Evolutionary conservation across 306 rosid genomes (phyloP).

Genomic region (Quercus mongolica): DNA sequence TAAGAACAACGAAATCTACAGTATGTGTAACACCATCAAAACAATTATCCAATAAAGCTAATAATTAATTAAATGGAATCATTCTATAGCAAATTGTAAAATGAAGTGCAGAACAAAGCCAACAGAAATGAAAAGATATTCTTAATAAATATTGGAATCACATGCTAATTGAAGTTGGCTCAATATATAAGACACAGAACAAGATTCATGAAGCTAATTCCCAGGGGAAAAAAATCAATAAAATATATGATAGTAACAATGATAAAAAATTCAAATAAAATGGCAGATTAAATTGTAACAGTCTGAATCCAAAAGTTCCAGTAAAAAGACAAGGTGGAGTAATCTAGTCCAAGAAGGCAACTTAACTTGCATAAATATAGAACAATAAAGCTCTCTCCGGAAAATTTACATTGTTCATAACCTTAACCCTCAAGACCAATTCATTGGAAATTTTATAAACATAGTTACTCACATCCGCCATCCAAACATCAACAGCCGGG

Average conservation of each 20-base stretch:
- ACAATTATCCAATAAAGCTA: neutral
- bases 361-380: too few species aligned
- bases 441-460: neutral
- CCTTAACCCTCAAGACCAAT: neutral
- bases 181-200: neutral
- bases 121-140: too few species aligned
- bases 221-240: neutral
- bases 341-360: too few species aligned
- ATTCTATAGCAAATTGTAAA: neutral
- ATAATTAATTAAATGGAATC: neutral
- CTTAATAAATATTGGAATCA: too few species aligned
- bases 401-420: too few species aligned
- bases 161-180: too few species aligned
- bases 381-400: too few species aligned
- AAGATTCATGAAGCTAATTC: neutral
- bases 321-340: too few species aligned
- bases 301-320: too few species aligned
- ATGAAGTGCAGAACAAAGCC: neutral
- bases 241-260: neutral
- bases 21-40: neutral
- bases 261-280: too few species aligned
- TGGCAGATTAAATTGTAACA: too few species aligned
- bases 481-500: constrained; percentile 79
- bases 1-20: neutral
- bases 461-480: constrained; percentile 70